These are phyloP conservation scores for Leptographium procerum DNA, from an alignment of 2,329 filamentous ascomycete genomes.

Conservation along the genomic window DNA sequence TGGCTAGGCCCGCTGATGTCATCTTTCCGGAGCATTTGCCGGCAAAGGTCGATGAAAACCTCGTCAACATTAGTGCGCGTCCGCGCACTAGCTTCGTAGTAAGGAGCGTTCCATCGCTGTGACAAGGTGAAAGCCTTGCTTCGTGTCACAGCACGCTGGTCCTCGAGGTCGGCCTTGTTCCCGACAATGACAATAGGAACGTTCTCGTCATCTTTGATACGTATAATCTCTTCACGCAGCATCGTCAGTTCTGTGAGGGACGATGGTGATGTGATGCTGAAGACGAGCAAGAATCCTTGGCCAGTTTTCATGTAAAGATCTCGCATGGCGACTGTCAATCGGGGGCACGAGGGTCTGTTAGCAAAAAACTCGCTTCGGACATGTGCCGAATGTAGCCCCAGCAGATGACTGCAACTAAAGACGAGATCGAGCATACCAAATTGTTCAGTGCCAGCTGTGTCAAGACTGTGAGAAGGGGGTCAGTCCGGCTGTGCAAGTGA, in stretches of 20 bases:
- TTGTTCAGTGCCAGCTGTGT: slow-evolving; percentile 85
- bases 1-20: slow-evolving; percentile 31
- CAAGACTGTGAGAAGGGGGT: slow-evolving; percentile 42
- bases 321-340: slow-evolving; percentile 46
- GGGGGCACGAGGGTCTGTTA: not conserved
- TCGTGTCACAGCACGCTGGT: slow-evolving; percentile 67
- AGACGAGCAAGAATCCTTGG: slow-evolving; percentile 83
- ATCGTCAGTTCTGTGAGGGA: slow-evolving; percentile 74
- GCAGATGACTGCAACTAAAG: not conserved
- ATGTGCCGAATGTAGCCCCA: not conserved
- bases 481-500: not conserved
- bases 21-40: slow-evolving; percentile 71
- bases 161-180: slow-evolving; percentile 84
- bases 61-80: slow-evolving; percentile 81
- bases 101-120: slow-evolving; percentile 80
- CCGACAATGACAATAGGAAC: slow-evolving; percentile 83
- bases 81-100: slow-evolving; percentile 81
- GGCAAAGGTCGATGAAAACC: slow-evolving; percentile 74
- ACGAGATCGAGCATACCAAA: slow-evolving; percentile 44
- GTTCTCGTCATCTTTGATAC: slow-evolving; percentile 79
- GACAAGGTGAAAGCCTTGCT: slow-evolving; percentile 73
- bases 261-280: slow-evolving; percentile 76
- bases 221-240: slow-evolving; percentile 78
- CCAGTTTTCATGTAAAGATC: slow-evolving; percentile 91
- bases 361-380: not conserved